Conservation (phyloP, 176 grass and related monocot genomes). For the Zizania latifolia region DNA sequence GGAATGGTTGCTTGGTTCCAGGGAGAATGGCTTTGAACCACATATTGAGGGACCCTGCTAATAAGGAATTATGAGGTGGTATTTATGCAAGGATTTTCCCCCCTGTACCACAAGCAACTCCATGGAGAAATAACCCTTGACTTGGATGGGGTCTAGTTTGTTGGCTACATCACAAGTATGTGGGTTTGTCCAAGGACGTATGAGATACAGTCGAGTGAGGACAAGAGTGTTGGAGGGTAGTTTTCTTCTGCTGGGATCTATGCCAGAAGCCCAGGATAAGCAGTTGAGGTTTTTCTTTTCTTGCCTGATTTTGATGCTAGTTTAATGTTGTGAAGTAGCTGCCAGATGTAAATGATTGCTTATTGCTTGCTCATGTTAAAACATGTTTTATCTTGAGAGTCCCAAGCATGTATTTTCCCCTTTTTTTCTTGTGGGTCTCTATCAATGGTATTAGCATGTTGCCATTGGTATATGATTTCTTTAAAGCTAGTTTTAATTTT, state of each 20-base stretch:
- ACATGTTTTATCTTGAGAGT: neutral
- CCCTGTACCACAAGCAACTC: neutral
- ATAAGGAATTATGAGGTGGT: neutral
- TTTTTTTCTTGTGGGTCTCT: neutral
- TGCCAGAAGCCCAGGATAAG: neutral
- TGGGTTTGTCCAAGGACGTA: neutral
- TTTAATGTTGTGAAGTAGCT: constrained; percentile 1
- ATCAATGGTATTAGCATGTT: neutral
- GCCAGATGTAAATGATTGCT: neutral
- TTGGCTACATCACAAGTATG: neutral
- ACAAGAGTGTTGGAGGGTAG: neutral
- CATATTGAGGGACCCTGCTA: neutral
- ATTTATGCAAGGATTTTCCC: neutral
- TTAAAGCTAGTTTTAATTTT: too few species aligned
- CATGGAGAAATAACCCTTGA: neutral
- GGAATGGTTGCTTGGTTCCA: neutral
- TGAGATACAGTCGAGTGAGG: neutral
- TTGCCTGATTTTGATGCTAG: neutral
- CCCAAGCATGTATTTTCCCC: neutral
- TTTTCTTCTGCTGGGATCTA: neutral
- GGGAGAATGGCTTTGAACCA: neutral
- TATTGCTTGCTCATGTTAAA: neutral
- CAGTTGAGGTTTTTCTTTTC: neutral
- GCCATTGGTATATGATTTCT: too few species aligned
- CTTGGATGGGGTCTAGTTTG: neutral